Evolutionary conservation across 306 rosid species (phyloP), one percentile per base, ranked within the genome.

Genomic region (Carpinus fangiana): DNA sequence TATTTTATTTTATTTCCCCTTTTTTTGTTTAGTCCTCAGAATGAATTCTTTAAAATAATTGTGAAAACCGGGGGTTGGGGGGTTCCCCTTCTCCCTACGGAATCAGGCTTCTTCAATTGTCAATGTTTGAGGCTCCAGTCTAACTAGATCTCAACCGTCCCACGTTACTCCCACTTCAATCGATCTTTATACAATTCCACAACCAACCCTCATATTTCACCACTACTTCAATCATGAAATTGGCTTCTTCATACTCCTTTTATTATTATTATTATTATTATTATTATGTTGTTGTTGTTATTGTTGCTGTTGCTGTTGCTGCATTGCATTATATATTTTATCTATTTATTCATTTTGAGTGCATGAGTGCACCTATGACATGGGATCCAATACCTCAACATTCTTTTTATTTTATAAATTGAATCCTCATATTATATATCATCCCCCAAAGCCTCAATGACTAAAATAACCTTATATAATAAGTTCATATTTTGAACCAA

Each of bases 111-210:
- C 78, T 72, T 55, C 75, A 74, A 67, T 81, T 81, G 90, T 93
- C 94, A 91, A 93, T 86, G 87, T 90, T 88, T 84, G 94, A 85
- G 89, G 92, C 93, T 89, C 90, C 81, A 5, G 80, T 76, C 81
- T 87, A 87, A 86, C 86, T 76, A 86, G 18, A 86, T 83, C 83
- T 82, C 88, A 82, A 86, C 88, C 87, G 87, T 79, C 88, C 90
- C 92, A 90, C 91, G 90, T 82, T 80, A 84, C 80, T 83, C 76
- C 80, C 79, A 72, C 82, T 43, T 18, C 64, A 26, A 0, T 18
- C 64, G n/a, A 0, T n/a, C 38, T 77, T 56, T 70, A 10, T 55
- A 43, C 36, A 48, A 7, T 79, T 79, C 84, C 89, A 56, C 7
- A 62, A 80, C 72, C 76, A 57, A 71, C 89, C 90, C 80, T 74